phyloP scores from a whole-genome alignment of 208 protist genomes.

The Leptomonas pyrrhocoris region DNA sequence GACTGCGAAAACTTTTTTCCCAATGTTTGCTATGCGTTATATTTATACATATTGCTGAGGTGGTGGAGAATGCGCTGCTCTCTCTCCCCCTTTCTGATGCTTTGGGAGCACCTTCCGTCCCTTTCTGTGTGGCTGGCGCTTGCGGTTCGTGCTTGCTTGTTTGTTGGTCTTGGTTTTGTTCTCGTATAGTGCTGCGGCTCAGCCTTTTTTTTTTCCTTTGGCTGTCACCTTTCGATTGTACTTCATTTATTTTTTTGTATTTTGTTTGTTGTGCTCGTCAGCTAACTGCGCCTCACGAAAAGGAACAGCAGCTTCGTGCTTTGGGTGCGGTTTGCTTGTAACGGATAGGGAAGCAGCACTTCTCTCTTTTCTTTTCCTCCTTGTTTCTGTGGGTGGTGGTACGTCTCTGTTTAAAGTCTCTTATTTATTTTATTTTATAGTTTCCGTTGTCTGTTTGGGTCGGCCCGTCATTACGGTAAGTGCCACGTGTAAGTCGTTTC shows the following conservation, averaged over 20 bases:
- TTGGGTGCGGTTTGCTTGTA: not conserved
- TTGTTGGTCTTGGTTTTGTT: not conserved
- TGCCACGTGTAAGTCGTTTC: not conserved
- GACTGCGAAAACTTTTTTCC: no score
- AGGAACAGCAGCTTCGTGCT: not conserved
- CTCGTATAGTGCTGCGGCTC: not conserved
- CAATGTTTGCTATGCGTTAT: no score
- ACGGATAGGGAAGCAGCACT: not conserved
- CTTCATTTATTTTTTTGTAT: constrained; percentile 7
- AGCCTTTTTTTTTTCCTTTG: not conserved
- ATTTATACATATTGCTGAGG: no score
- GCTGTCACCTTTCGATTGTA: not conserved
- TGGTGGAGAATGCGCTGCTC: no score
- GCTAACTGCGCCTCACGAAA: not conserved
- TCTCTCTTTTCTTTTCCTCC: not conserved
- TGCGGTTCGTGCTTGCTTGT: not conserved
- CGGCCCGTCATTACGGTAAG: not conserved
- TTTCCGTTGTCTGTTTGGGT: not conserved
- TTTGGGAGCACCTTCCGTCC: no score
- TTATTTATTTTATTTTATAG: not conserved
- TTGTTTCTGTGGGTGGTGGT: not conserved
- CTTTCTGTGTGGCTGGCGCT: no score
- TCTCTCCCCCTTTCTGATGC: no score
- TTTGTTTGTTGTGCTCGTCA: not conserved
- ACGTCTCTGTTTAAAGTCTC: not conserved